phyloP scores from a whole-genome alignment of 2,329 filamentous ascomycete species.

The Calonectria henricotiae region DNA sequence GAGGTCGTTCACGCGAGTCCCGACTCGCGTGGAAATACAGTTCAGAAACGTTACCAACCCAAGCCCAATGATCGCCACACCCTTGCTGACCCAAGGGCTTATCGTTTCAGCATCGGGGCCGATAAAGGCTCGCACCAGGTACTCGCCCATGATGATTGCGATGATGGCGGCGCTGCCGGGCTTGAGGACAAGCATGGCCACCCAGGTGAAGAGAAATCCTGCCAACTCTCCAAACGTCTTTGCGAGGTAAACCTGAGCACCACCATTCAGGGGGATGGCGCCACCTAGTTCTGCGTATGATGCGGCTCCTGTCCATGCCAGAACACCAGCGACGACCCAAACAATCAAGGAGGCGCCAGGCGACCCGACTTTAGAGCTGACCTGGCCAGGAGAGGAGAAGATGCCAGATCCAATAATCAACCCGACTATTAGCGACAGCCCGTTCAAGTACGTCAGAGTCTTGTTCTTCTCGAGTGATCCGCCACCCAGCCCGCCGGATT shows the following conservation, averaged over 20 bases:
- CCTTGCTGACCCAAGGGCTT: conserved; percentile 92
- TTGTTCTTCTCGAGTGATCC: conserved; percentile 95
- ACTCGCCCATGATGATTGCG: conserved; percentile 98
- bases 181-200: conserved; percentile 93
- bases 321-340: conserved; percentile 90
- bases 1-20: conserved; percentile 88
- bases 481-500: conserved; percentile 73
- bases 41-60: conserved; percentile 87
- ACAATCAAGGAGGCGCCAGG: conserved; percentile 92
- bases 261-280: conserved; percentile 95
- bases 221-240: conserved; percentile 97
- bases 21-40: conserved; percentile 90
- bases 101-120: conserved; percentile 88
- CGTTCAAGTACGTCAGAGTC: conserved; percentile 94
- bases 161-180: conserved; percentile 95
- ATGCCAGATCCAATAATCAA: conserved; percentile 97
- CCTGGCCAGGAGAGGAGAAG: conserved; percentile 94
- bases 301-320: conserved; percentile 96
- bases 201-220: conserved; percentile 97
- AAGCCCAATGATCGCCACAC: conserved; percentile 84
- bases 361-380: conserved; percentile 92
- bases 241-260: conserved; percentile 92
- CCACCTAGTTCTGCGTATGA: conserved; percentile 97
- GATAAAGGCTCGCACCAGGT: conserved; percentile 89
- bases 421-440: conserved; percentile 90